Evolutionary conservation across 1,284 basidiomycete species (phyloP), one percentile per base, ranked within the genome.

Genomic region (Neonothopanus nambi): DNA sequence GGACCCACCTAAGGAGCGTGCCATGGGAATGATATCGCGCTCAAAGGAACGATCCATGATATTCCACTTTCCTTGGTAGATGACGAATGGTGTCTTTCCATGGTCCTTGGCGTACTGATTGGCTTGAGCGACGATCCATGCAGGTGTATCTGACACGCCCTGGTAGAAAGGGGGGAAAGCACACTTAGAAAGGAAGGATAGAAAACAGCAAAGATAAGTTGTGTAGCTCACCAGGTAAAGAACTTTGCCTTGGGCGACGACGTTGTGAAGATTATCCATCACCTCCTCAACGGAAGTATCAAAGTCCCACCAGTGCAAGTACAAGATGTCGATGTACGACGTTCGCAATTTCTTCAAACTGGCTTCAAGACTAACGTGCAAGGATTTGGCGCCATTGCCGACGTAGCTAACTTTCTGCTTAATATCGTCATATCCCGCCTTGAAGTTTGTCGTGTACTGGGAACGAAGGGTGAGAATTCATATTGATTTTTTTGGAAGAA

Each of bases 61-160:
- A 55, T 70, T 79, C 79, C 80, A 82, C 20, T 60, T 57, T n/a
- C 80, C 80, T 59, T 82, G 79, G 59, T 82, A 82, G 54, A 82
- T 70, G 3, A 71, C 67, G 59, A 82, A 82, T 1, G 76, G 78
- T 0, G 76, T 74, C 60, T 78, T 71, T 13, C 74, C 76, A 39
- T 74, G 68, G 23, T 72, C 67, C 3, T 69, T 58, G 1, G 69
- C 70, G 30, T 72, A 74, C 42, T 68, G 66, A 51, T 74, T 73
- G 12, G 71, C 72, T 44, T 66, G 62, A 1, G 70, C 48, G 11
- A 73, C 73, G 2, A 73, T 57, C 72, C 72, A 74, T 2, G 72
- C 72, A 1, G 78, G 77, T 4, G 70, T 68, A 46, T 77, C 75
- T 23, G 68, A 69, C 3, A 74, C 64, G 15, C 69, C 64, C 65